Evolutionary conservation across 1,284 basidiomycete species (phyloP), one percentile per base, ranked within the genome.

Genomic region (Amylostereum areolatum): DNA sequence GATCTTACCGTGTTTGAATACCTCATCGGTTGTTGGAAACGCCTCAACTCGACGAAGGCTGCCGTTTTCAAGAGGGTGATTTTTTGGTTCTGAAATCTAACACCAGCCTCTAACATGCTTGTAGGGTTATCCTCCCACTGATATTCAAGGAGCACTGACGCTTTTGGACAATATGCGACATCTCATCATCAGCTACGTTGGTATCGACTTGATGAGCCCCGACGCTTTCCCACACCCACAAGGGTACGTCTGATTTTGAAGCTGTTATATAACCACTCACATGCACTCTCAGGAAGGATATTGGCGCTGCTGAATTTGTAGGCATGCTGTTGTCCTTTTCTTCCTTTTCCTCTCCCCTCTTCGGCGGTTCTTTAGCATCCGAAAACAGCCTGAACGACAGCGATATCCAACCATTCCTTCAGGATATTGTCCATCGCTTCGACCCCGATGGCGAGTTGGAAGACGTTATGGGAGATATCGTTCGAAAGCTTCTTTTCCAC

Each of bases 221-320:
- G 83, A 82, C 41, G 95, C 98, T 89, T 98, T 99, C 58, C 89
- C 92, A 43, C 90, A 94, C 61, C 92, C 94, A 0, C 56, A 67
- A 51, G 79, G 79, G 83, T 89, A 66, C 31, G 83, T 75, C 5
- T 42, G 47, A 9, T 27, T 51, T 45, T 40, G 35, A 25, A 43
- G n/a, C 25, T 29, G 41, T 44, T 28, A n/a, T 52, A 30, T 34
- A 31, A 46, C 48, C 51, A 51, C 51, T 53, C 53, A 34, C 61
- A 48, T 43, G 6, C 32, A 18, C 31, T 43, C 11, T 44, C 52
- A 88, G 86, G 6, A 85, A 85, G 58, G 71, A 73, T 2, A 66
- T 87, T 47, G 93, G 94, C 8, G 73, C 87, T 0, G 68, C 77
- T 10, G 93, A 97, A 63, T 80, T 97, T 41, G 74, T 92, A 12